phyloP scores from a whole-genome alignment of 768 basidiomycete species.

The Gymnopilus junonius region DNA sequence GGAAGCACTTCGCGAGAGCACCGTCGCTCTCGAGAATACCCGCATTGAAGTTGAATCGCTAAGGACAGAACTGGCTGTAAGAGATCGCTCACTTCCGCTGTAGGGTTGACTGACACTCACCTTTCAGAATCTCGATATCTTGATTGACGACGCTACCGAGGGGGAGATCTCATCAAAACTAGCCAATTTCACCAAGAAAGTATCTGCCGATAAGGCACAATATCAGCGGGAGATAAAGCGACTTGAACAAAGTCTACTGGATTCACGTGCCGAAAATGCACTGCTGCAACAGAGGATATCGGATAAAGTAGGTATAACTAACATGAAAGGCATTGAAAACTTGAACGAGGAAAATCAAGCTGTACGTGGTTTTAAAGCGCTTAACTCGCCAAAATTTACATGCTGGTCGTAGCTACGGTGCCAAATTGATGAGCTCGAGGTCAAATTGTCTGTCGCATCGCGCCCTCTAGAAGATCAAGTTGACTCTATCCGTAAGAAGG shows the following conservation, averaged over 20 bases:
- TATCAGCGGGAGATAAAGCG: slow-evolving; percentile 58
- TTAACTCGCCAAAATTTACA: background rate
- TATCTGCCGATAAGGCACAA: slow-evolving; percentile 54
- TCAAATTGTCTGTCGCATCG: slow-evolving; percentile 31
- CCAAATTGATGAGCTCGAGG: slow-evolving; percentile 31
- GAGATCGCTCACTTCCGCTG: slow-evolving; percentile 25
- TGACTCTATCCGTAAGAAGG: slow-evolving; percentile 59
- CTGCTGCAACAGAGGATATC: background rate
- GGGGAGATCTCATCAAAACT: slow-evolving; percentile 50
- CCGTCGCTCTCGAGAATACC: slow-evolving; percentile 85
- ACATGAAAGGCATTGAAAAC: background rate
- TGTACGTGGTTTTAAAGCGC: slow-evolving; percentile 1
- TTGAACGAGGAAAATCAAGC: slow-evolving; percentile 10
- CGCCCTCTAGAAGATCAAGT: slow-evolving; percentile 45
- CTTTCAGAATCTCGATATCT: slow-evolving; percentile 66
- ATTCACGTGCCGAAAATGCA: slow-evolving; percentile 16
- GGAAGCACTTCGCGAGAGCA: slow-evolving; percentile 87
- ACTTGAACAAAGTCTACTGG: slow-evolving; percentile 42
- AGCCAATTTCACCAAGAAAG: slow-evolving; percentile 50
- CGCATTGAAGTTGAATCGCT: slow-evolving; percentile 86
- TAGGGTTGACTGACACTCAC: background rate
- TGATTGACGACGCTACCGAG: slow-evolving; percentile 47
- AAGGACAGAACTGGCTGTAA: slow-evolving; percentile 75
- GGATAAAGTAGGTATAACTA: background rate
- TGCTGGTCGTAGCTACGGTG: slow-evolving; percentile 28